Base-by-base conservation (phyloP, 2,329 filamentous ascomycete genomes). In the Microdochium bolleyi region DNA sequence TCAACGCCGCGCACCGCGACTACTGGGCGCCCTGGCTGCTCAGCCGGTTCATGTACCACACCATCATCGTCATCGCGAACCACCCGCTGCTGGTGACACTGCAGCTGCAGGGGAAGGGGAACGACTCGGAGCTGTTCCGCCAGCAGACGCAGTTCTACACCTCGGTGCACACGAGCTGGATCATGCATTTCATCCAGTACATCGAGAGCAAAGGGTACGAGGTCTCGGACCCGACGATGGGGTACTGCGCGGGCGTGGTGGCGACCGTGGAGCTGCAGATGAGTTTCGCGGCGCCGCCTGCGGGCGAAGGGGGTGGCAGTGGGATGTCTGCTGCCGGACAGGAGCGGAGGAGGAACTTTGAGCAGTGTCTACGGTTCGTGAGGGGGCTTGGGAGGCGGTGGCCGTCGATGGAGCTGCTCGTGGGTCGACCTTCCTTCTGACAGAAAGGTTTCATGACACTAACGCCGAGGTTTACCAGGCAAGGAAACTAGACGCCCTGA, bases 11-110 rank as follows among this genome's bases (percentile, higher is more conserved):
- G 0, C 69, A 74, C 54, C 64, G 74, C 41, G 70, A 73, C 49
- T 77, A 76, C 53, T 77, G 74, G 74, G 72, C 70, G 1, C 72
- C 74, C 1, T 77, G 73, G 72, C 64, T 77, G 22, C 62, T 76
- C 48, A 70, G 72, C 34, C 74, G 77, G 54, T 73, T 76, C 52
- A 61, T 77, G 22, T 77, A 77, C 54, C 74, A 76, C 56, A 73
- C 74, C 2, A 76, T 73, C 48, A 62, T 76, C 2, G 77, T 73
- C 55, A 66, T 76, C 1, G 63, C 77, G 5, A 77, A 77, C 41
- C 74, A 77, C 55, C 74, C 74, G 0, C 63, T 77, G 3, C 61
- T 77, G 2, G 58, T 77, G 8, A 75, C 73, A 0, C 61, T 77
- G 3, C 68, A 71, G 46, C 64, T 77, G 3, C 68, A 73, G 24